Evolutionary conservation across 768 basidiomycete species (phyloP).

Genomic region (Lentinula lateritia): DNA sequence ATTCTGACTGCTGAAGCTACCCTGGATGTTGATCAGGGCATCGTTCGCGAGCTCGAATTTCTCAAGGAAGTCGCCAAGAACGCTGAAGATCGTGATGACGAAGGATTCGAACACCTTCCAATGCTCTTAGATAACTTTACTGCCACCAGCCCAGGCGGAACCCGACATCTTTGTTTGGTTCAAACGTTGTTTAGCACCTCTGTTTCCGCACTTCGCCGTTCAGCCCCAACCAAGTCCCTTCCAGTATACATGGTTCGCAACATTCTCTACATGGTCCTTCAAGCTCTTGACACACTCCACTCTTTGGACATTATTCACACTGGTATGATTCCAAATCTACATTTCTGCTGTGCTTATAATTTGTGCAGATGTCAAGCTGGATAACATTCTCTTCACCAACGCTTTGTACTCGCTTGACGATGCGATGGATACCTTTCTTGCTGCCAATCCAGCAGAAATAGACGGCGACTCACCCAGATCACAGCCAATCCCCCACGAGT

Average conservation of each 20-base stretch:
- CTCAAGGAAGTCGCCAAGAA: neutral
- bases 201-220: neutral
- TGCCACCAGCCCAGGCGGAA: neutral
- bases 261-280: neutral
- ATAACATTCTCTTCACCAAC: neutral
- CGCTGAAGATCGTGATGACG: neutral
- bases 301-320: neutral
- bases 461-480: neutral
- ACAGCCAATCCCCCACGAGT: neutral
- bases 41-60: neutral
- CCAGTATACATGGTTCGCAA: neutral
- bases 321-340: neutral
- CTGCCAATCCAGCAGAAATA: neutral
- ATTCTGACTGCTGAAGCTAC: neutral
- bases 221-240: neutral
- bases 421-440: neutral
- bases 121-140: neutral
- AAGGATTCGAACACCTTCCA: neutral
- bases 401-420: neutral
- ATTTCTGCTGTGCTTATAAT: neutral
- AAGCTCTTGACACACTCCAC: neutral
- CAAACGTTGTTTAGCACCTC: neutral
- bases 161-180: neutral
- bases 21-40: neutral
- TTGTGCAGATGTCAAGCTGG: neutral